These are phyloP conservation scores for Plasmodium ovale DNA, from an alignment of 169 alveolate species.

Conservation along the genomic window DNA sequence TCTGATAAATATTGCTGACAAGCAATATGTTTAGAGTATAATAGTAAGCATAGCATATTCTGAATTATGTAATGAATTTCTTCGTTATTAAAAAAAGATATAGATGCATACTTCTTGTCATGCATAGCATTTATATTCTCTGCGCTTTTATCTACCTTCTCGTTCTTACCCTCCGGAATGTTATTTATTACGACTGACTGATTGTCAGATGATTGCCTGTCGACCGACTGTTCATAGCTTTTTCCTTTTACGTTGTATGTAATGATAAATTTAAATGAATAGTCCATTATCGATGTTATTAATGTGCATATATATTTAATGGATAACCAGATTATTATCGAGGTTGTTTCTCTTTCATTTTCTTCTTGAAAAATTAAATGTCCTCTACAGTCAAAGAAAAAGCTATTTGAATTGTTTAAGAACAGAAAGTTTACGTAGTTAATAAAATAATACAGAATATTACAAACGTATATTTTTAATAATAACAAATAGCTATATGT, in stretches of 20 bases:
- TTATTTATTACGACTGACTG: neutral
- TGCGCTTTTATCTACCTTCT: neutral
- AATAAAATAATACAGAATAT: constrained; percentile 47
- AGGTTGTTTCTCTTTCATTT: constrained; percentile 61
- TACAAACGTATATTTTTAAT: constrained; percentile 65
- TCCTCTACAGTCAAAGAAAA: constrained; percentile 76
- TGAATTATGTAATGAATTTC: constrained; percentile 75
- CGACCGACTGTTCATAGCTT: neutral
- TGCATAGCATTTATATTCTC: neutral
- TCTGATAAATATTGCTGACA: constrained; percentile 76
- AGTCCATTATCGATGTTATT: constrained; percentile 70
- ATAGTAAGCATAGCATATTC: constrained; percentile 51
- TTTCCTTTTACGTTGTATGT: neutral
- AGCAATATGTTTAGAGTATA: constrained; percentile 67
- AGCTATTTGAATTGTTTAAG: constrained; percentile 50
- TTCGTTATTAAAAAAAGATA: constrained; percentile 35
- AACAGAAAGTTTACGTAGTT: constrained; percentile 56
- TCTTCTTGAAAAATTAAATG: constrained; percentile 66
- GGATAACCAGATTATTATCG: constrained; percentile 71
- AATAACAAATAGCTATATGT: constrained; percentile 19
- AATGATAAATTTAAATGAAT: constrained; percentile 45
- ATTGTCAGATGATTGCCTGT: too few species aligned
- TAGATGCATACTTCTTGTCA: constrained; percentile 1
- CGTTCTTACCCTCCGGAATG: neutral
- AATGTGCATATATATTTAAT: constrained; percentile 62